These are phyloP conservation scores for Podaxis rugospora DNA, from an alignment of 768 basidiomycete species.

Conservation along the genomic window DNA sequence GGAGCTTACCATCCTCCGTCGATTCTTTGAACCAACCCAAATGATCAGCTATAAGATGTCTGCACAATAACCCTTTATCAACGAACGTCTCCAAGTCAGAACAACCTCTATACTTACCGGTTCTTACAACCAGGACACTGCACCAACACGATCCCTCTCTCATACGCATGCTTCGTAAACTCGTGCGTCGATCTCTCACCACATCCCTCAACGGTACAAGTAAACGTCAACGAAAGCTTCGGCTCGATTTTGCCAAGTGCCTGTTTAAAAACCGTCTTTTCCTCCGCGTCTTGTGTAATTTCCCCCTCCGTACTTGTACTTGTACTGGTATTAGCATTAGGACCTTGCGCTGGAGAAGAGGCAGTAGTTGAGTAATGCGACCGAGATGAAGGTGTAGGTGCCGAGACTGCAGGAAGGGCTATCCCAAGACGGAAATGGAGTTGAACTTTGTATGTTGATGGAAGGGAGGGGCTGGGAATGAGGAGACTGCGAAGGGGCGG, in stretches of 20 bases:
- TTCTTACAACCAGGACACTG: slow-evolving; percentile 90
- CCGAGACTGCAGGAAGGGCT: slow-evolving; percentile 8
- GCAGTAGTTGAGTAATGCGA: slow-evolving; percentile 11
- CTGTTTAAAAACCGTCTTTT: not conserved
- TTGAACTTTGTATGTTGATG: slow-evolving; percentile 27
- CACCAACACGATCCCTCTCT: slow-evolving; percentile 84
- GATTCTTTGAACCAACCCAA: slow-evolving; percentile 89
- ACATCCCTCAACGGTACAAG: slow-evolving; percentile 77
- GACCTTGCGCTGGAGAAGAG: not conserved
- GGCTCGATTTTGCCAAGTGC: slow-evolving; percentile 36
- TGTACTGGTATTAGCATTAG: not conserved
- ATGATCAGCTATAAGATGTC: slow-evolving; percentile 86
- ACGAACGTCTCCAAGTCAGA: not conserved
- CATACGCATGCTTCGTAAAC: slow-evolving; percentile 82
- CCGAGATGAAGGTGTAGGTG: slow-evolving; percentile 8
- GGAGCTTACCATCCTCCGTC: slow-evolving; percentile 66
- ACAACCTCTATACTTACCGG: slow-evolving; percentile 39
- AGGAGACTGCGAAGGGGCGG: slow-evolving; percentile 38
- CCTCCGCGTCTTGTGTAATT: not conserved
- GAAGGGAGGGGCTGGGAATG: slow-evolving; percentile 30
- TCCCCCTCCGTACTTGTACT: not conserved
- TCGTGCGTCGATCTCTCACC: slow-evolving; percentile 78
- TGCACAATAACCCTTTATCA: slow-evolving; percentile 21
- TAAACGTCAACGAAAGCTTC: slow-evolving; percentile 74
- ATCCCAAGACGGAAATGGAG: slow-evolving; percentile 29